These are phyloP conservation scores for Pseudogymnoascus sp. DNA, from an alignment of 2,329 filamentous ascomycete genomes.

Conservation along the genomic window DNA sequence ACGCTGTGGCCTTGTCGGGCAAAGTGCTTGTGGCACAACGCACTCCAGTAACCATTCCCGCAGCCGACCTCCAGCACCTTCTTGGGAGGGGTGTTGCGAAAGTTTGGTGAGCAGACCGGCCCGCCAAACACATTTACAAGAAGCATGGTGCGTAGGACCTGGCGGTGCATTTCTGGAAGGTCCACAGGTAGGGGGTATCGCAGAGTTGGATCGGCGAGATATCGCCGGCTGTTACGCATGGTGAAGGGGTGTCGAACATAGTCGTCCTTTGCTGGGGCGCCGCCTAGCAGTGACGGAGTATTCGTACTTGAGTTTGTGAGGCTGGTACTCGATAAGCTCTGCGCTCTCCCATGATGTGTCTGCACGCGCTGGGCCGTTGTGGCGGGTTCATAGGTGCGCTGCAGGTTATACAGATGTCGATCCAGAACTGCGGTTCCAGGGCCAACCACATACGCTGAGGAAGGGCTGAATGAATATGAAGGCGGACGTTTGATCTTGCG, in stretches of 20 bases:
- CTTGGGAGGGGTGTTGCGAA: constrained; percentile 60
- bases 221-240: constrained; percentile 71
- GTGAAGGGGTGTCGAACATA: constrained; percentile 48
- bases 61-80: constrained; percentile 82
- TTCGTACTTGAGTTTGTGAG: constrained; percentile 7
- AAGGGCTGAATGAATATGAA: background rate
- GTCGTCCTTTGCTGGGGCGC: constrained; percentile 2
- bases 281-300: constrained; percentile 2
- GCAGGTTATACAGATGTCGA: constrained; percentile 6
- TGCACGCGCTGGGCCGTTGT: constrained; percentile 3
- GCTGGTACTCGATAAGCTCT: constrained; percentile 9
- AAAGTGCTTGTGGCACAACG: constrained; percentile 78
- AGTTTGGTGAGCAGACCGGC: constrained; percentile 64
- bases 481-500: background rate
- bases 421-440: constrained; percentile 7
- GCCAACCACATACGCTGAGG: constrained; percentile 1
- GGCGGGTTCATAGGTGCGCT: background rate
- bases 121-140: constrained; percentile 74
- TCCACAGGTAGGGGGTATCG: constrained; percentile 85
- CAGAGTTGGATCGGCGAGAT: constrained; percentile 64
- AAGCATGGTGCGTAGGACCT: constrained; percentile 75
- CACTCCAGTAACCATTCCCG: constrained; percentile 83
- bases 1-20: constrained; percentile 60
- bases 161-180: constrained; percentile 76
- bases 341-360: constrained; percentile 7